phyloP scores from a whole-genome alignment of 768 basidiomycete genomes.

The Lentinula detonsa region DNA sequence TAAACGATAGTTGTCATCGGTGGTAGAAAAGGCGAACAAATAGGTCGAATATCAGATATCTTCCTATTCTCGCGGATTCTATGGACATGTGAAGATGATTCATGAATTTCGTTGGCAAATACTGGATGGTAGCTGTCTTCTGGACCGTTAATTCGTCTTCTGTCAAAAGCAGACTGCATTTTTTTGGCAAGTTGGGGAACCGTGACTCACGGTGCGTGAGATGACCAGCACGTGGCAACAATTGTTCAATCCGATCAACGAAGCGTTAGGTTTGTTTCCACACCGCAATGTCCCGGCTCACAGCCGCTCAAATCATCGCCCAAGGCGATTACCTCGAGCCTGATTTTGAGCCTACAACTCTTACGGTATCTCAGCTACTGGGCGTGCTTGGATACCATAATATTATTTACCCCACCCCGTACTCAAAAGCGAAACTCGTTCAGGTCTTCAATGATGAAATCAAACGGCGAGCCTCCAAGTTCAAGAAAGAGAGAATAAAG shows the following conservation, averaged over 20 bases:
- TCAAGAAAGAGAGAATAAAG: slow-evolving; percentile 60
- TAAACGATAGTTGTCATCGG: not conserved
- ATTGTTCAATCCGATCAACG: slow-evolving; percentile 2
- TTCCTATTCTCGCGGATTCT: slow-evolving; percentile 44
- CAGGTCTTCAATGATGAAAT: slow-evolving; percentile 76
- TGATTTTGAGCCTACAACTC: slow-evolving; percentile 65
- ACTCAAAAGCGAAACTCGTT: slow-evolving; percentile 73
- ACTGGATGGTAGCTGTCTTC: slow-evolving; percentile 71
- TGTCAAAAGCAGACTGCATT: slow-evolving; percentile 50
- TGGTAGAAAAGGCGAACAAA: slow-evolving; percentile 51
- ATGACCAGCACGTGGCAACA: not conserved
- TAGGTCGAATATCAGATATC: slow-evolving; percentile 69
- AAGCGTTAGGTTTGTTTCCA: not conserved
- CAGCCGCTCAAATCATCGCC: slow-evolving; percentile 70
- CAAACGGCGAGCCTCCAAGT: slow-evolving; percentile 47
- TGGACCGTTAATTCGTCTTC: slow-evolving; percentile 87
- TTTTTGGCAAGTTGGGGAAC: slow-evolving; percentile 13
- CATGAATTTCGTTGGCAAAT: slow-evolving; percentile 32
- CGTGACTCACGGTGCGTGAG: not conserved
- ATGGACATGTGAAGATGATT: slow-evolving; percentile 16
- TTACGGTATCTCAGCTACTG: slow-evolving; percentile 78
- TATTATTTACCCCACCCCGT: slow-evolving; percentile 64
- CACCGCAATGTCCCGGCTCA: slow-evolving; percentile 36
- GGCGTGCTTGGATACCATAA: slow-evolving; percentile 76
- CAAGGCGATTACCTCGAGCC: slow-evolving; percentile 75